Base-by-base conservation (phyloP, 1,284 basidiomycete species). In the Ceratobasidium sp. region DNA sequence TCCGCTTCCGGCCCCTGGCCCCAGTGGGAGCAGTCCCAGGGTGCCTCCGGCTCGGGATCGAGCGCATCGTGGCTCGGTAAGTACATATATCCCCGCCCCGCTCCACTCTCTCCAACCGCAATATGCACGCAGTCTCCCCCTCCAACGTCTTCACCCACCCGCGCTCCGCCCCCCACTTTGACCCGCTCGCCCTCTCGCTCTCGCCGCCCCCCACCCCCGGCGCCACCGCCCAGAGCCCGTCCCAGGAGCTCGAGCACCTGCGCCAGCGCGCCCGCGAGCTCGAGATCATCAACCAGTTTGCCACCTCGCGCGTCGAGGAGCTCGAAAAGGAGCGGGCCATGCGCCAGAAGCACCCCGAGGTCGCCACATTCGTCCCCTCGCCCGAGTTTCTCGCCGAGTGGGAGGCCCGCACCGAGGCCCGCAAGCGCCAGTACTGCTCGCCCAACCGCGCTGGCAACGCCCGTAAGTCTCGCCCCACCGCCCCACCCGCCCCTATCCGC, bases 1-100 rank as follows among this genome's bases (percentile, higher is more conserved):
- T 61, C 19, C 43, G 49, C 32, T 40, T 44, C 69, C 34, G 69
- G 69, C 40, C 49, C 69, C 52, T 71, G 69, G 69, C 56, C 69
- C 9, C 69, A 71, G 54, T 71, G 69, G 69, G 69, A 71, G 69
- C 69, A 71, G 54, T 61, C 69, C 69, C 69, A 71, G 69, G 69
- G 69, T 56, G 37, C 69, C 11, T 71, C 69, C 69, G 69, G 69
- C 56, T 71, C 69, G 32, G 56, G 29, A n/a, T 59, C 69, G 56
- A 71, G 44, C 69, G 56, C 69, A 61, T 59, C 69, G n/a, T 71
- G 69, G 69, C 69, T 71, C 69, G 69, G 69, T 71, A 49, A 61
- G 69, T 71, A 71, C 69, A 71, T 71, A 71, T 71, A 54, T 43
- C 69, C 52, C 54, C 34, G 69, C 22, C n/a, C 19, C 15, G 25